phyloP scores from a whole-genome alignment of 2,329 filamentous ascomycete genomes.

The Raffaelea deltoideospora region DNA sequence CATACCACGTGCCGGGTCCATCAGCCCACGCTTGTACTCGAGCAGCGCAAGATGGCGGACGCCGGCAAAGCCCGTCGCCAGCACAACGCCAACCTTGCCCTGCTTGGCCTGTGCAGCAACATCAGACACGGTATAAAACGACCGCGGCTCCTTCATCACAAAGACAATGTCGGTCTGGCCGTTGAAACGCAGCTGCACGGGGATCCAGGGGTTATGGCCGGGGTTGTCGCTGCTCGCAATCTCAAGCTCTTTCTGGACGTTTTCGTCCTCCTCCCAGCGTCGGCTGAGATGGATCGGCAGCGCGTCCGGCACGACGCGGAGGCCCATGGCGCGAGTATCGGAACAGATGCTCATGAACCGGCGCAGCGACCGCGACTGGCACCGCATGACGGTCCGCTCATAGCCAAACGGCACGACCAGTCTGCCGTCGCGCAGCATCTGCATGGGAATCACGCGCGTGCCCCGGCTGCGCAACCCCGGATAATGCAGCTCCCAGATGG shows the following conservation, averaged over 20 bases:
- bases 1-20: too few relatives aligned
- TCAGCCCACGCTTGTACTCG: too few relatives aligned
- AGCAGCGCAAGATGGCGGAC: too few relatives aligned
- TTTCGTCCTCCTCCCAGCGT: too few relatives aligned
- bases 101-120: too few relatives aligned
- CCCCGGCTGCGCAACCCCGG: not conserved
- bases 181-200: conserved; percentile 6
- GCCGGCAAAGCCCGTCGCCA: too few relatives aligned
- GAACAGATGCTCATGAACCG: conserved; percentile 5
- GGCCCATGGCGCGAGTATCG: conserved; percentile 7
- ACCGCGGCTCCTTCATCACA: conserved; percentile 1
- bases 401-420: not conserved
- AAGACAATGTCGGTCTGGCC: conserved; percentile 6
- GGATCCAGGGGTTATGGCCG: too few relatives aligned
- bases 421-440: not conserved
- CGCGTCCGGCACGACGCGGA: conserved; percentile 6
- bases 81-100: too few relatives aligned
- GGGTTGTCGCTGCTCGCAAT: not conserved
- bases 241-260: too few relatives aligned
- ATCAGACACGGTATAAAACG: too few relatives aligned
- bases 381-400: not conserved
- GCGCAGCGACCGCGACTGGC: not conserved
- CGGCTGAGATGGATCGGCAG: too few relatives aligned
- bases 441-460: conserved; percentile 3
- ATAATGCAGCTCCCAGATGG: conserved; percentile 9